These are phyloP conservation scores for Teunomyces kruisii DNA, from an alignment of 805 yeast genomes.

Conservation along the genomic window DNA sequence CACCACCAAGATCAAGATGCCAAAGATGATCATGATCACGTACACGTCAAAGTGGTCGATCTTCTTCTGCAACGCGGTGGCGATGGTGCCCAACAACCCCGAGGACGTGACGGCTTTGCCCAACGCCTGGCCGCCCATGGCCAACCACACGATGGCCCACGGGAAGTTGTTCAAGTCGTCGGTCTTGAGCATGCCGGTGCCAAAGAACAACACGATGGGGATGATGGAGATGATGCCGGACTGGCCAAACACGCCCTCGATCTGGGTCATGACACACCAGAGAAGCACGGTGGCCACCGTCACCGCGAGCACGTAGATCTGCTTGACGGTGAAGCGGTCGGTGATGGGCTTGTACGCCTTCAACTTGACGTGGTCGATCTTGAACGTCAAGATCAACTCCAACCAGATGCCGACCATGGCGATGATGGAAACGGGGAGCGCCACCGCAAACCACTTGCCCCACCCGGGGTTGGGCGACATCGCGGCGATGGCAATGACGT, in stretches of 20 bases:
- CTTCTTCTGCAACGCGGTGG: conserved; percentile 41
- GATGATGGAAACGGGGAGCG: conserved; percentile 74
- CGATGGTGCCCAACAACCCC: conserved; percentile 48
- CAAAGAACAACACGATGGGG: conserved; percentile 50
- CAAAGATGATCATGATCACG: conserved; percentile 51
- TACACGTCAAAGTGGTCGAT: conserved; percentile 45
- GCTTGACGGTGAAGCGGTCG: conserved; percentile 45
- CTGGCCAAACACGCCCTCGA: conserved; percentile 45
- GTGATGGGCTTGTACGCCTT: conserved; percentile 47
- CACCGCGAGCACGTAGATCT: conserved; percentile 42
- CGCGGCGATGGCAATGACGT: conserved; percentile 82
- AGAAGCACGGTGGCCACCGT: conserved; percentile 44
- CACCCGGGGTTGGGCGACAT: conserved; percentile 81
- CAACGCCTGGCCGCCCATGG: conserved; percentile 57
- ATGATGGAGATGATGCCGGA: conserved; percentile 49
- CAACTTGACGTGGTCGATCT: conserved; percentile 47
- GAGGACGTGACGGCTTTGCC: conserved; percentile 53
- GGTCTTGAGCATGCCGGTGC: conserved; percentile 47
- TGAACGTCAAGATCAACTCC: conserved; percentile 64
- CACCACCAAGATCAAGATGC: conserved; percentile 73
- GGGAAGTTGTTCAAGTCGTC: conserved; percentile 53
- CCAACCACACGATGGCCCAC: conserved; percentile 54
- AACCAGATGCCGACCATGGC: conserved; percentile 72
- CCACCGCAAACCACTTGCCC: conserved; percentile 91
- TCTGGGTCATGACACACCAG: conserved; percentile 49